A percentile compares a stretch with the other conserved stretches of the same genome.
phyloP scores from a whole-genome alignment of 148 eudicot species.

The Polygonum maritimum region DNA sequence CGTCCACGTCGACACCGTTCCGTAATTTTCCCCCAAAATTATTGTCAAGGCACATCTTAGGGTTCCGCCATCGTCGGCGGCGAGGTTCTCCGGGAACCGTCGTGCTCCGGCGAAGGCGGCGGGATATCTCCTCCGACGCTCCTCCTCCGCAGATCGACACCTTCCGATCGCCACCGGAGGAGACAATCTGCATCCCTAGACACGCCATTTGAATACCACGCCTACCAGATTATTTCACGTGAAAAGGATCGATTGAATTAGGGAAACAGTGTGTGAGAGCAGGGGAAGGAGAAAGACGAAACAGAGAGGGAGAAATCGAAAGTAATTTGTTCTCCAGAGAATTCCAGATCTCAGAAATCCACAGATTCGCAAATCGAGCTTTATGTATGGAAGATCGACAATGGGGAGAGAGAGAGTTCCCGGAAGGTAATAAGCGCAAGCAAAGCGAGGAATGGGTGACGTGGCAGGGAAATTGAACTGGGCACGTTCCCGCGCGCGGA shows the following conservation, averaged over 20 bases:
- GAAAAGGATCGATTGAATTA: neutral
- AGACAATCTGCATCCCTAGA: neutral
- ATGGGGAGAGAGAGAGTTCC: neutral
- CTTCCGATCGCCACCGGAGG: neutral
- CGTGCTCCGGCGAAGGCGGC: neutral
- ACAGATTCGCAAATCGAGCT: neutral
- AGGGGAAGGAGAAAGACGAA: neutral
- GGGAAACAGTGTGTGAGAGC: too few species aligned
- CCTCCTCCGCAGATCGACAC: neutral
- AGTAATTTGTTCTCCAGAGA: neutral
- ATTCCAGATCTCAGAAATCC: neutral
- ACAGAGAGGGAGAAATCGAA: neutral
- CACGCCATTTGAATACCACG: neutral
- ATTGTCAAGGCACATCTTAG: neutral
- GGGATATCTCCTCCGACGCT: neutral
- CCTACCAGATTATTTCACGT: neutral
- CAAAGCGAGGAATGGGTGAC: neutral
- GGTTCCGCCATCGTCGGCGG: neutral
- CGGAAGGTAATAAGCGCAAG: neutral
- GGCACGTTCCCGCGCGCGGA: constrained; percentile 7
- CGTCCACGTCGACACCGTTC: neutral
- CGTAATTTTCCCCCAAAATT: neutral
- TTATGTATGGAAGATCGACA: neutral
- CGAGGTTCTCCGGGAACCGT: neutral
- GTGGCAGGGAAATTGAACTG: neutral